Conservation (phyloP, 148 eudicot species). For the Suaeda aralocaspica region DNA sequence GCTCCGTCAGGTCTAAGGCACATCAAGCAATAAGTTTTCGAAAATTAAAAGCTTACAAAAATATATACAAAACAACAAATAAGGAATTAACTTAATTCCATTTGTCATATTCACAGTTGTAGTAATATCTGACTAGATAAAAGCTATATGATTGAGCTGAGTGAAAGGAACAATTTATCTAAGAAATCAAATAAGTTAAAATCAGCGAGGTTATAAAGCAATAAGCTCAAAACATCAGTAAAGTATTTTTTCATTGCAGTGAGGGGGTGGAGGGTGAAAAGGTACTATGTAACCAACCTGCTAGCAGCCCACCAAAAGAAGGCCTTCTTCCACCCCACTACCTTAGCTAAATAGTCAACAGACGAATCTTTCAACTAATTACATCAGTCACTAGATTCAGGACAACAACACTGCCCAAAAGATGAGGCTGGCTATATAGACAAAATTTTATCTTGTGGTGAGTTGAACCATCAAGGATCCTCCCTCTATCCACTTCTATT, state of each 20-base stretch:
- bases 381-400: not conserved
- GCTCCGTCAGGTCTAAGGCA: no score
- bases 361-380: not conserved
- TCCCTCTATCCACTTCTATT: no score
- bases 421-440: no score
- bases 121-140: not conserved
- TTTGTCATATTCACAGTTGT: no score
- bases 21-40: no score
- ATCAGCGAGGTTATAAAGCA: not conserved
- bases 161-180: not conserved
- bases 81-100: no score
- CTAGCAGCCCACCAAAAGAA: not conserved
- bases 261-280: not conserved
- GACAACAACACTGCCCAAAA: no score
- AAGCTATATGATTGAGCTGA: not conserved
- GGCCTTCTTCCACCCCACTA: no score
- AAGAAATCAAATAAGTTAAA: not conserved
- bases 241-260: not conserved
- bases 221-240: not conserved
- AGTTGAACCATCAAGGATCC: no score
- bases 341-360: not conserved
- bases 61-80: no score
- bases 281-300: not conserved
- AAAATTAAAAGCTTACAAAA: no score
- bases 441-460: no score